phyloP scores from a whole-genome alignment of 1,139 yeast genomes.

The Pichia sp. region DNA sequence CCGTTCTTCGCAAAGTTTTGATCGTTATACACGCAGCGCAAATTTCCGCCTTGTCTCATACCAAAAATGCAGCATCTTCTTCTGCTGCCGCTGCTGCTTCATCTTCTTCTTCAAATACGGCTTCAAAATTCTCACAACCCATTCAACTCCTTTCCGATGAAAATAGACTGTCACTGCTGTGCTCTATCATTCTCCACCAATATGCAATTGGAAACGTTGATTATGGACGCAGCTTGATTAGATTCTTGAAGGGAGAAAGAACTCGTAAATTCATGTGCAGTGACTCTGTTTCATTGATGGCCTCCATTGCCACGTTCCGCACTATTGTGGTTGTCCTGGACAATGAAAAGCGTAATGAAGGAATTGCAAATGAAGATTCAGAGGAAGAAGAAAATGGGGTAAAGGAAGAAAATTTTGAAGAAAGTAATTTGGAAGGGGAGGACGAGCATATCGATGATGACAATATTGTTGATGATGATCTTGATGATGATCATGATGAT shows the following conservation, averaged over 20 bases:
- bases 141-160: constrained; percentile 26
- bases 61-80: background rate
- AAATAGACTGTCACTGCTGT: constrained; percentile 28
- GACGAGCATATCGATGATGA: background rate
- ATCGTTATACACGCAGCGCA: constrained; percentile 17
- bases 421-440: background rate
- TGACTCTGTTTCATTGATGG: constrained; percentile 26
- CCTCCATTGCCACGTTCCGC: constrained; percentile 28
- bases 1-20: constrained; percentile 22
- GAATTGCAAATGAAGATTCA: too few relatives aligned
- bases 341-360: constrained; percentile 7
- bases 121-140: constrained; percentile 12
- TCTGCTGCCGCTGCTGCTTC: background rate
- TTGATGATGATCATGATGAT: background rate
- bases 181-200: constrained; percentile 29
- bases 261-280: constrained; percentile 13
- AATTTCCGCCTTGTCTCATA: constrained; percentile 8
- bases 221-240: constrained; percentile 25
- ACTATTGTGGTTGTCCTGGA: constrained; percentile 23
- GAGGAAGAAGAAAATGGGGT: too few relatives aligned
- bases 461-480: background rate
- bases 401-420: background rate
- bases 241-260: constrained; percentile 21
- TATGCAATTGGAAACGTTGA: constrained; percentile 21
- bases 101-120: background rate